Conservation (phyloP, 805 yeast genomes). For the Tetrapisispora taiwanensis region DNA sequence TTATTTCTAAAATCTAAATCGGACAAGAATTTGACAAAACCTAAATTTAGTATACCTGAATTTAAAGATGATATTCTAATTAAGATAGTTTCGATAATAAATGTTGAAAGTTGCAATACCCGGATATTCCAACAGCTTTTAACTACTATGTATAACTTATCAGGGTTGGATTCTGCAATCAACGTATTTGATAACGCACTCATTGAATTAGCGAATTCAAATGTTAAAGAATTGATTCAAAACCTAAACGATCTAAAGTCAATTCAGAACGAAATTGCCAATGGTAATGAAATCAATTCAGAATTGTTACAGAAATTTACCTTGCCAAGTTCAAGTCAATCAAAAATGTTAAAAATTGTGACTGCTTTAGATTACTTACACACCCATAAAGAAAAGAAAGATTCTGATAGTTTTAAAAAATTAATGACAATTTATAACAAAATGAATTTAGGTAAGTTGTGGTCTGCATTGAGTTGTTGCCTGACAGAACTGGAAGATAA, state of each 20-base stretch:
- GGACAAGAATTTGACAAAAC: conserved; percentile 19
- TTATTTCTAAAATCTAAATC: conserved; percentile 39
- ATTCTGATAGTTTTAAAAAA: conserved; percentile 31
- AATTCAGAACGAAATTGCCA: conserved; percentile 33
- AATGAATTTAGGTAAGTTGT: conserved; percentile 63
- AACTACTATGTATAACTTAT: conserved; percentile 67
- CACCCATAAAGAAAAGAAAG: conserved; percentile 31
- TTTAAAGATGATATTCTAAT: conserved; percentile 56
- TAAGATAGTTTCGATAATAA: conserved; percentile 54
- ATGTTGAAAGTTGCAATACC: conserved; percentile 76
- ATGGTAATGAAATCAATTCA: conserved; percentile 40
- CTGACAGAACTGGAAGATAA: conserved; percentile 53
- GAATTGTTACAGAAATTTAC: conserved; percentile 59
- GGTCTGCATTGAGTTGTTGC: conserved; percentile 78
- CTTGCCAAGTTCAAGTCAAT: conserved; percentile 74
- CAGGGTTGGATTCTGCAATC: conserved; percentile 50
- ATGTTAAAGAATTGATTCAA: conserved; percentile 44
- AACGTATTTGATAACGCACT: conserved; percentile 57
- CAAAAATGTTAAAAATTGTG: conserved; percentile 72
- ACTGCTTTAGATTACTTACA: conserved; percentile 82
- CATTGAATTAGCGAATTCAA: conserved; percentile 48
- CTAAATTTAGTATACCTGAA: conserved; percentile 41
- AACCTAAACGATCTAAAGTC: conserved; percentile 44
- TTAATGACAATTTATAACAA: conserved; percentile 53
- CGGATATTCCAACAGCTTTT: conserved; percentile 77